Evolutionary conservation across 2,329 filamentous ascomycete species (phyloP).

Genomic region (Chrysoporthe cubensis): DNA sequence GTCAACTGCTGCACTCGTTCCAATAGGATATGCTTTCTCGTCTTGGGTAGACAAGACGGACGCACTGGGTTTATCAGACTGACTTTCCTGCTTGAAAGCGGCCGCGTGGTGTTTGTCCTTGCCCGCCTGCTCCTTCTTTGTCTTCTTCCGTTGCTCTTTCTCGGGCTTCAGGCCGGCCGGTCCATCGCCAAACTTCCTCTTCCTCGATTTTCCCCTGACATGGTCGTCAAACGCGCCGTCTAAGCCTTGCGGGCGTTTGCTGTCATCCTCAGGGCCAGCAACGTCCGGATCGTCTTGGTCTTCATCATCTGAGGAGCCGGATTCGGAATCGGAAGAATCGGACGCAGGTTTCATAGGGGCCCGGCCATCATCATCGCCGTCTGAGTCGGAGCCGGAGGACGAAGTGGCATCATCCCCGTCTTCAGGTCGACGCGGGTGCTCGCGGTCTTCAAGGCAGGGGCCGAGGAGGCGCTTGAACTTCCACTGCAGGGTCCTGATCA

Average conservation of each 20-base stretch:
- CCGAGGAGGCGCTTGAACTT: slow-evolving; percentile 33
- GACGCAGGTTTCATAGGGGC: not conserved
- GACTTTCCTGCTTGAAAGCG: not conserved
- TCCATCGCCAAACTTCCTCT: slow-evolving; percentile 16
- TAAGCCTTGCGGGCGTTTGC: not conserved
- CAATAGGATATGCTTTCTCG: not conserved
- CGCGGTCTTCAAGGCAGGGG: slow-evolving; percentile 25
- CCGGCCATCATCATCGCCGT: not conserved
- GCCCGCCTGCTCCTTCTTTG: slow-evolving; percentile 18
- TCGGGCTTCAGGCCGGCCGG: not conserved
- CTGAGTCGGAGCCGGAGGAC: not conserved
- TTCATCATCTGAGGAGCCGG: not conserved
- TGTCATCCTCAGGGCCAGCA: not conserved
- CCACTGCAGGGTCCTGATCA: slow-evolving; percentile 29
- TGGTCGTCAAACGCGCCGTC: slow-evolving; percentile 24
- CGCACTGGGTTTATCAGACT: slow-evolving; percentile 1
- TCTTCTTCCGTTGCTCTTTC: slow-evolving; percentile 19
- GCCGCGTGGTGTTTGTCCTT: slow-evolving; percentile 3
- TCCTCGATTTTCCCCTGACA: not conserved
- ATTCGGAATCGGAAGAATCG: not conserved
- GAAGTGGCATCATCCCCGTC: not conserved
- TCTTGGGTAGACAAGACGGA: slow-evolving; percentile 4
- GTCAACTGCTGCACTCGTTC: slow-evolving; percentile 10
- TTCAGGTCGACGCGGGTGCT: not conserved
- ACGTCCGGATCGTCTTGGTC: not conserved